A percentile compares a stretch with the other conserved stretches of the same genome.
Conservation (phyloP, 331 rosid genomes). For the Malus hybrid region DNA sequence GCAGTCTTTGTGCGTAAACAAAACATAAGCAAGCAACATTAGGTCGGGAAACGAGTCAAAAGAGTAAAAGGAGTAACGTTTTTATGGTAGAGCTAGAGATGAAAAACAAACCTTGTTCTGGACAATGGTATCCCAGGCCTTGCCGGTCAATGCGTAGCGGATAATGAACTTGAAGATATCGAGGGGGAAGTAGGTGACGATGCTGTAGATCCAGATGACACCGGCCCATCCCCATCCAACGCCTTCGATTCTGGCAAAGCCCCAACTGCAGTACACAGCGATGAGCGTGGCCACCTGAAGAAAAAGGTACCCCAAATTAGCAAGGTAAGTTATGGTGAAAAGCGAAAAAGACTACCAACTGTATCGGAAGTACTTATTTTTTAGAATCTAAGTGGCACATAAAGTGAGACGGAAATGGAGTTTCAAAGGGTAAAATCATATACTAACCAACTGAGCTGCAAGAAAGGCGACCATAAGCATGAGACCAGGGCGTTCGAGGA, state of each 20-base stretch:
- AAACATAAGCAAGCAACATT: background rate
- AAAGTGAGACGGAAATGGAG: too few relatives aligned
- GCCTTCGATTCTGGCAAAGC: conserved; percentile 70
- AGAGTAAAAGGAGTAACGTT: background rate
- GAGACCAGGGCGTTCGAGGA: conserved; percentile 58
- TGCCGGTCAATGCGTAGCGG: conserved; percentile 54
- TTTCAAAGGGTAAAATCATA: too few relatives aligned
- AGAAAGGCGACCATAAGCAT: conserved; percentile 61
- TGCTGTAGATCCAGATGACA: conserved; percentile 66
- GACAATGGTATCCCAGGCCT: conserved; percentile 51
- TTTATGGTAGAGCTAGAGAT: background rate
- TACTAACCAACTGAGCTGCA: conserved; percentile 73
- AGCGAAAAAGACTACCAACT: too few relatives aligned
- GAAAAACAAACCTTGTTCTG: conserved; percentile 36
- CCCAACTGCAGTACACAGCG: conserved; percentile 76
- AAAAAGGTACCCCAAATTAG: background rate
- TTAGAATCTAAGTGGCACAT: too few relatives aligned
- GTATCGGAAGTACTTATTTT: too few relatives aligned
- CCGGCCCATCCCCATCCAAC: conserved; percentile 92
- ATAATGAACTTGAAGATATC: conserved; percentile 67
- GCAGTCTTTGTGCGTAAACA: conserved; percentile 35
- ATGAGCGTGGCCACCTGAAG: conserved; percentile 63
- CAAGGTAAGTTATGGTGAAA: background rate
- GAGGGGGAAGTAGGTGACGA: conserved; percentile 76
- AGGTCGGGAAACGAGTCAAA: background rate